Evolutionary conservation across 176 grass and related monocot species (phyloP).

Genomic region (Cenchrus americanus): DNA sequence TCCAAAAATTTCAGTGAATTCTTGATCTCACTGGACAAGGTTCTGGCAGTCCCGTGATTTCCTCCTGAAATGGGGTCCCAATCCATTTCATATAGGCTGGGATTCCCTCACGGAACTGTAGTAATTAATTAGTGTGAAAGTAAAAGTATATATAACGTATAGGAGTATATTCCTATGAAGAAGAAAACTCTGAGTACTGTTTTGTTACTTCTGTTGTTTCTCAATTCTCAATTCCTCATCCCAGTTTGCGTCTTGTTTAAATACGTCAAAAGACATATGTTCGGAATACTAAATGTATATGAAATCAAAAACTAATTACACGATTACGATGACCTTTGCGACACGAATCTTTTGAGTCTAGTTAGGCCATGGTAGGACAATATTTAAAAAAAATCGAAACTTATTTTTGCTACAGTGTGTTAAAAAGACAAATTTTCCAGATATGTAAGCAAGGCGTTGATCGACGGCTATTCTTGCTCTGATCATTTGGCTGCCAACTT

Average conservation of each 20-base stretch:
- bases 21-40: neutral
- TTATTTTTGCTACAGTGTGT: too few relatives aligned
- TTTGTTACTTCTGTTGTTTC: neutral
- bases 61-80: neutral
- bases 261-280: too few relatives aligned
- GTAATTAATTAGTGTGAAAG: neutral
- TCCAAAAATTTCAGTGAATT: neutral
- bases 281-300: too few relatives aligned
- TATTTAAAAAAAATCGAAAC: too few relatives aligned
- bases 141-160: neutral
- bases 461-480: neutral
- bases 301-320: too few relatives aligned
- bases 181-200: neutral
- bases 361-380: too few relatives aligned
- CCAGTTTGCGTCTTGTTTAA: too few relatives aligned
- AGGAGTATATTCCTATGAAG: neutral
- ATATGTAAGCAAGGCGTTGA: too few relatives aligned
- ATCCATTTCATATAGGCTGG: neutral
- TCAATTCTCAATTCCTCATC: too few relatives aligned
- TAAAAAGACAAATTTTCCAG: too few relatives aligned
- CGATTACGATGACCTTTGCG: too few relatives aligned
- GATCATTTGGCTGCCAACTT: slow-evolving; percentile 36
- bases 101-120: neutral
- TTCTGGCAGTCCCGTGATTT: neutral
- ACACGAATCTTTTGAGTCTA: too few relatives aligned